phyloP scores from a whole-genome alignment of 768 basidiomycete genomes.

The Calocybe cyanea region DNA sequence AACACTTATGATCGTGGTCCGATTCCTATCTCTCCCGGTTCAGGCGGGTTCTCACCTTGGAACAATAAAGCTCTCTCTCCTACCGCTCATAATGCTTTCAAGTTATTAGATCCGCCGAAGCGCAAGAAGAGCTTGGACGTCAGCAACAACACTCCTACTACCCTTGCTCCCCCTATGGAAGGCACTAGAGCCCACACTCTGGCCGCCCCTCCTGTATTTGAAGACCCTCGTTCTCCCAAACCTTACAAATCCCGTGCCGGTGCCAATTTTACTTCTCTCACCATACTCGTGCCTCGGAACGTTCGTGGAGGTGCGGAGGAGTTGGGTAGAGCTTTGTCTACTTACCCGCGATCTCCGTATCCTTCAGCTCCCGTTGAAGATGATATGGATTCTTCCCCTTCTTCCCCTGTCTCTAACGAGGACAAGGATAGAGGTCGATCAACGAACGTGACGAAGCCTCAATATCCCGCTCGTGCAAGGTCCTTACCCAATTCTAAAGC shows the following conservation, averaged over 20 bases:
- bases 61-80: constrained; percentile 39
- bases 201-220: constrained; percentile 20
- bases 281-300: constrained; percentile 14
- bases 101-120: constrained; percentile 29
- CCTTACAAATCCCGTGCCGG: constrained; percentile 16
- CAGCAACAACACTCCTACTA: neutral
- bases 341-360: constrained; percentile 41
- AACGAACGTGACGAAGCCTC: too few relatives aligned
- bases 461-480: constrained; percentile 13
- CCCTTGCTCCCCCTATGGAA: too few relatives aligned
- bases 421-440: constrained; percentile 11
- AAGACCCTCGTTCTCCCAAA: constrained; percentile 39
- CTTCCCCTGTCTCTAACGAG: constrained; percentile 6
- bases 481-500: constrained; percentile 14
- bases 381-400: constrained; percentile 9
- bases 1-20: constrained; percentile 56
- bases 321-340: constrained; percentile 25
- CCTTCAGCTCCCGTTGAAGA: constrained; percentile 19
- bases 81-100: constrained; percentile 28
- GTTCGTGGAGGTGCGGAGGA: constrained; percentile 13
- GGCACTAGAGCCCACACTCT: too few relatives aligned
- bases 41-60: constrained; percentile 42
- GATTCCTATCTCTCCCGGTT: constrained; percentile 56
- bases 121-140: constrained; percentile 1
- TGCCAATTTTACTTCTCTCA: constrained; percentile 12